A percentile compares a stretch with the other conserved stretches of the same genome.
phyloP scores from a whole-genome alignment of 2,329 filamentous ascomycete species.

The Zopfia rhizophila region DNA sequence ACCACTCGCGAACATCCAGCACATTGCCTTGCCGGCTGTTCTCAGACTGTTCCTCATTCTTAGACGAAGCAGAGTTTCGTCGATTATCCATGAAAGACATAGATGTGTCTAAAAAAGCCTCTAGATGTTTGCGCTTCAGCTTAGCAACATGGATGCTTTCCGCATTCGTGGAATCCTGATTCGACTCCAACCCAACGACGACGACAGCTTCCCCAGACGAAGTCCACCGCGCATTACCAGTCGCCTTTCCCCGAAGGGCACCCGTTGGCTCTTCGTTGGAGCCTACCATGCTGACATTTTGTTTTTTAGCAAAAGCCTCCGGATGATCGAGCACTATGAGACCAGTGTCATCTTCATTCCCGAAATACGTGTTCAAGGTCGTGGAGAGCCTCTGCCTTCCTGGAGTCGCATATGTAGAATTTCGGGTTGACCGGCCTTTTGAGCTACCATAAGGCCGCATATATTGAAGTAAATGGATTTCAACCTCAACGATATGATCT shows the following conservation, averaged over 20 bases:
- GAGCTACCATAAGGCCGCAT: slow-evolving; percentile 52
- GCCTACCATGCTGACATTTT: slow-evolving; percentile 57
- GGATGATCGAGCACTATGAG: slow-evolving; percentile 60
- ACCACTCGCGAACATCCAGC: slow-evolving; percentile 53
- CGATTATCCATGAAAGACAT: slow-evolving; percentile 23
- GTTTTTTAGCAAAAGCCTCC: slow-evolving; percentile 57
- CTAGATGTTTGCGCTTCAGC: slow-evolving; percentile 55
- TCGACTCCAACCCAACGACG: slow-evolving; percentile 29
- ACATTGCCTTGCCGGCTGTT: slow-evolving; percentile 21
- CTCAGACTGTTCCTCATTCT: slow-evolving; percentile 27
- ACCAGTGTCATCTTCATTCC: slow-evolving; percentile 51
- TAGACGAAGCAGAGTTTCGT: slow-evolving; percentile 21
- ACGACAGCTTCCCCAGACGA: slow-evolving; percentile 46
- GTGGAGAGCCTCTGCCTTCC: slow-evolving; percentile 38
- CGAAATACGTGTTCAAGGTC: slow-evolving; percentile 35
- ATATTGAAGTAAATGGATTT: slow-evolving; percentile 62
- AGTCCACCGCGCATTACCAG: slow-evolving; percentile 48
- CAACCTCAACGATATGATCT: slow-evolving; percentile 65
- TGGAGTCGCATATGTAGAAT: slow-evolving; percentile 34
- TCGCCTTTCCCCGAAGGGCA: slow-evolving; percentile 41
- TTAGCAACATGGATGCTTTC: slow-evolving; percentile 41
- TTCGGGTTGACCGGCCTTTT: slow-evolving; percentile 21
- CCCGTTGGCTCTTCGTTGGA: slow-evolving; percentile 50
- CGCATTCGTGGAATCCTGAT: slow-evolving; percentile 6
- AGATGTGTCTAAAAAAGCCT: slow-evolving; percentile 51